These are phyloP conservation scores for Fraxinus floribunda DNA, from an alignment of 305 asterid genomes.

Conservation along the genomic window DNA sequence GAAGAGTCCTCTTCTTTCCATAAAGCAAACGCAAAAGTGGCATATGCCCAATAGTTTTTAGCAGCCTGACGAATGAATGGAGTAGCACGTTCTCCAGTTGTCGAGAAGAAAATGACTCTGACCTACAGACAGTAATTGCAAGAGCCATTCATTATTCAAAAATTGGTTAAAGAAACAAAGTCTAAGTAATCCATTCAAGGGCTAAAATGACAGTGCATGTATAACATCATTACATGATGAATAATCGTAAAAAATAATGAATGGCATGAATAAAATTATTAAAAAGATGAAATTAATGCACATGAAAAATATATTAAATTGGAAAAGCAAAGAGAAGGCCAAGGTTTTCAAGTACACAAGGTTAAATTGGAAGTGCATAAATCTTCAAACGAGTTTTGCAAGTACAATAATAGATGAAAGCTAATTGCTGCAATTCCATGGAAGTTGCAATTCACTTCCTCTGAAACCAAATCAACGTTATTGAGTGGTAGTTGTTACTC, in stretches of 20 bases:
- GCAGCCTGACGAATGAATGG: slow-evolving; percentile 93
- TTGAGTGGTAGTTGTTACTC: neutral
- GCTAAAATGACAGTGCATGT: neutral
- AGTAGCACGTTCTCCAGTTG: slow-evolving; percentile 93
- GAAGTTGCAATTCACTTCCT: neutral
- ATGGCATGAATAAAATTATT: neutral
- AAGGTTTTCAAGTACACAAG: neutral
- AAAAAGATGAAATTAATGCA: neutral
- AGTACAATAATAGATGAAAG: neutral
- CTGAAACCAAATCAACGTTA: slow-evolving; percentile 3
- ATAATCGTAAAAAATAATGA: neutral
- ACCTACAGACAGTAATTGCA: slow-evolving; percentile 51
- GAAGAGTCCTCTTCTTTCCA: slow-evolving; percentile 86
- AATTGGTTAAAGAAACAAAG: neutral
- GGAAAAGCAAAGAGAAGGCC: neutral
- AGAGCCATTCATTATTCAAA: neutral
- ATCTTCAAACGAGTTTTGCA: neutral
- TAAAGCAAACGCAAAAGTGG: slow-evolving; percentile 69
- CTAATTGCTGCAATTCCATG: neutral
- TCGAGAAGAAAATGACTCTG: slow-evolving; percentile 84
- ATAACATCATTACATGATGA: neutral
- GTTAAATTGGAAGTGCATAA: neutral
- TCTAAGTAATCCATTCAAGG: neutral
- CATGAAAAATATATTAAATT: neutral
- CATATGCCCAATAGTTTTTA: slow-evolving; percentile 61